Evolutionary conservation across 208 protist genomes (phyloP).

Genomic region (Acanthamoeba quina): DNA sequence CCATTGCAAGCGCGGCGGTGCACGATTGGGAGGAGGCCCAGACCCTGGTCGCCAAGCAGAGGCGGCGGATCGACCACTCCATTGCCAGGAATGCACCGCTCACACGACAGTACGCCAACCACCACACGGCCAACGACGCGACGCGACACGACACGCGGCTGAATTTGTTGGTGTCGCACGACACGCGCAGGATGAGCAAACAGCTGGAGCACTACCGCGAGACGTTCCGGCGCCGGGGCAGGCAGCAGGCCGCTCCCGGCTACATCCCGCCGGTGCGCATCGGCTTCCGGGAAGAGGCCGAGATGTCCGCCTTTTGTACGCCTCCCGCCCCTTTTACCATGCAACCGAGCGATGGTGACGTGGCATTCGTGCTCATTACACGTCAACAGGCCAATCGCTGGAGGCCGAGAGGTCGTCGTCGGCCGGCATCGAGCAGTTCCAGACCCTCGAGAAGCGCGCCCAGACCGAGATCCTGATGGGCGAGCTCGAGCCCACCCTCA

Average conservation of each 20-base stretch:
- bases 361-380: neutral
- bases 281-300: neutral
- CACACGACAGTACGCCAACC: neutral
- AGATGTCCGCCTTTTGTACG: conserved; percentile 53
- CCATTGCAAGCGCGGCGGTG: neutral
- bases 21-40: conserved; percentile 11
- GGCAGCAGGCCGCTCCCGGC: neutral
- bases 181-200: conserved; percentile 7
- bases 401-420: conserved; percentile 17
- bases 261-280: neutral
- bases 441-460: conserved; percentile 20
- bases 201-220: neutral
- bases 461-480: conserved; percentile 1
- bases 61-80: neutral
- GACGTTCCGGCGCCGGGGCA: neutral
- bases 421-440: conserved; percentile 24
- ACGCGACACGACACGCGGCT: too few relatives aligned
- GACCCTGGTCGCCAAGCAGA: neutral
- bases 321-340: neutral
- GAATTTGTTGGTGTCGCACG: too few relatives aligned
- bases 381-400: neutral
- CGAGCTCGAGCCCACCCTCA: conserved; percentile 22
- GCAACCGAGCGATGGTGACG: too few relatives aligned
- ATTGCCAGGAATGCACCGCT: neutral
- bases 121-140: neutral